phyloP scores from a whole-genome alignment of 78 protist species.

The Reticulomyxa filosa region DNA sequence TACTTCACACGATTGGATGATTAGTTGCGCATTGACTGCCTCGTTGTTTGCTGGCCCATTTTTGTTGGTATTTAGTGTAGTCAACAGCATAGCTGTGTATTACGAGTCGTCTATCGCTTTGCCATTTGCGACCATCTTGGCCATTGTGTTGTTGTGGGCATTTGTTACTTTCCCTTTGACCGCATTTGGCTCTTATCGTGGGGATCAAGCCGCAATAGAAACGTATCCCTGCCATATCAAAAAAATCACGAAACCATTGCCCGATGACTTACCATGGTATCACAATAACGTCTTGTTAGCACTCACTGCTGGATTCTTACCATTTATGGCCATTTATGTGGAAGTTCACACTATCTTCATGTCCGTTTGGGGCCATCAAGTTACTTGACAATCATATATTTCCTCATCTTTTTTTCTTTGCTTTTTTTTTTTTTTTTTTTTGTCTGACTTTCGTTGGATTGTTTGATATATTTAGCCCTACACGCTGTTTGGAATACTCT shows the following conservation, averaged over 20 bases:
- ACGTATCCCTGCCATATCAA: constrained; percentile 73
- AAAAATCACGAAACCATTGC: constrained; percentile 62
- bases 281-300: constrained; percentile 37
- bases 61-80: neutral
- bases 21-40: neutral
- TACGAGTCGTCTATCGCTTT: neutral
- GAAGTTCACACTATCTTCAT: constrained; percentile 81
- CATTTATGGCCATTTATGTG: constrained; percentile 63
- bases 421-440: too few relatives aligned
- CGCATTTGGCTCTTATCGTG: neutral
- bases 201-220: neutral
- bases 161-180: neutral
- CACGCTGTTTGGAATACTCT: constrained; percentile 71
- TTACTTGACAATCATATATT: too few relatives aligned
- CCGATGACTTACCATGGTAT: constrained; percentile 69
- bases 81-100: neutral
- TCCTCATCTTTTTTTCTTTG: too few relatives aligned
- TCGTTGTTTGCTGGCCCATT: neutral
- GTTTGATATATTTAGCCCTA: too few relatives aligned
- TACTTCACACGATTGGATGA: too few relatives aligned
- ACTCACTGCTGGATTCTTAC: constrained; percentile 43
- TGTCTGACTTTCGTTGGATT: too few relatives aligned
- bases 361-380: constrained; percentile 13
- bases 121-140: neutral
- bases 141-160: neutral